Conservation (phyloP, 768 basidiomycete genomes). For the Tulasnella sp. region DNA sequence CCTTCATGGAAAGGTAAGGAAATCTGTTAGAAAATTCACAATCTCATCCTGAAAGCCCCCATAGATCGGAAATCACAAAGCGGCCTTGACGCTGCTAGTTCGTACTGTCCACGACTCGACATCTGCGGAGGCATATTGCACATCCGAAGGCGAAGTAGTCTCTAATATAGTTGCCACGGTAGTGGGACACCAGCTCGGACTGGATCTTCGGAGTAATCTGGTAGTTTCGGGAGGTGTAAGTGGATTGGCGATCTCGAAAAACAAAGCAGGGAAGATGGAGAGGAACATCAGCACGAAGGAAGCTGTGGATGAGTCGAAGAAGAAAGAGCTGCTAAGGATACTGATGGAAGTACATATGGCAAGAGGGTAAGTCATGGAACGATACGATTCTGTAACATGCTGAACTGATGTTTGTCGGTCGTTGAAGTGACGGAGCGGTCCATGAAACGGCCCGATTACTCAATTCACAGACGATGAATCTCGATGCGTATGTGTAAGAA, state of each 20-base stretch:
- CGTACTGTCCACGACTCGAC: slow-evolving; percentile 55
- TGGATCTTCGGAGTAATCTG: slow-evolving; percentile 44
- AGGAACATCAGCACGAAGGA: slow-evolving; percentile 13
- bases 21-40: background rate
- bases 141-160: slow-evolving; percentile 63
- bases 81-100: slow-evolving; percentile 55
- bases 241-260: no score
- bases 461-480: slow-evolving; percentile 64
- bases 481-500: no score
- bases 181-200: slow-evolving; percentile 37
- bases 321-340: slow-evolving; percentile 49
- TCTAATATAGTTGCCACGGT: slow-evolving; percentile 41
- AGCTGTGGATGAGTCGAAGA: slow-evolving; percentile 37
- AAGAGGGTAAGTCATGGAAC: slow-evolving; percentile 52
- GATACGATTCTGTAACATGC: slow-evolving; percentile 1
- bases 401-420: background rate
- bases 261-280: background rate
- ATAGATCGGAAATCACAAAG: slow-evolving; percentile 44
- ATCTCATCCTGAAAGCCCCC: background rate
- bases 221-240: slow-evolving; percentile 25
- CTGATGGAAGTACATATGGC: slow-evolving; percentile 74
- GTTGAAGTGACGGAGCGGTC: slow-evolving; percentile 36
- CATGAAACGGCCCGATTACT: slow-evolving; percentile 55
- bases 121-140: slow-evolving; percentile 79
- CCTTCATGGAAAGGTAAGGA: slow-evolving; percentile 58